Evolutionary conservation across 2,329 filamentous ascomycete genomes (phyloP).

Genomic region (Cordyceps cicadae): DNA sequence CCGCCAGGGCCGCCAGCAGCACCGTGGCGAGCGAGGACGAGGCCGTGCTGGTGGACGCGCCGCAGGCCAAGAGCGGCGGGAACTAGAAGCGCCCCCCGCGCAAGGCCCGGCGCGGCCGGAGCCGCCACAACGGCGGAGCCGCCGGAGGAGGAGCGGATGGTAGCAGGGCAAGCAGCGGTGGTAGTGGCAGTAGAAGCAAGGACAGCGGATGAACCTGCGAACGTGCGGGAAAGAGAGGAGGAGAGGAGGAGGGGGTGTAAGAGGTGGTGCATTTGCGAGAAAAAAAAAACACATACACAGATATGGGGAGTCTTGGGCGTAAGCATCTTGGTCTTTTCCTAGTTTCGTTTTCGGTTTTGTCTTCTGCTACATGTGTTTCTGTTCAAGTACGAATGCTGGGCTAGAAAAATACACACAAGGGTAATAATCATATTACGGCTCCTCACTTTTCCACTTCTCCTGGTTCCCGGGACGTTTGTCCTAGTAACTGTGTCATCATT

Average conservation of each 20-base stretch:
- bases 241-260: neutral
- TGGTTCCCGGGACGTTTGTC: neutral
- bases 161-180: neutral
- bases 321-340: neutral
- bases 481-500: neutral
- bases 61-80: slow-evolving; percentile 38
- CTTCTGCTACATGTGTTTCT: neutral
- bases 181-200: neutral
- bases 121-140: neutral
- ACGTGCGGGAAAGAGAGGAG: neutral
- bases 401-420: neutral
- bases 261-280: neutral
- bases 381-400: neutral
- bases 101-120: neutral
- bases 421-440: neutral
- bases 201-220: neutral
- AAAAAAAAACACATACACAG: neutral
- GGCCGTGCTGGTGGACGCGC: slow-evolving; percentile 65
- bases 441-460: neutral
- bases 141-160: neutral
- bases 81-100: slow-evolving; percentile 41
- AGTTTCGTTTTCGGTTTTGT: neutral
- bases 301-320: slow-evolving; percentile 7
- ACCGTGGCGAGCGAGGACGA: slow-evolving; percentile 26
- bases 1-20: slow-evolving; percentile 22